phyloP scores from a whole-genome alignment of 768 basidiomycete genomes.

The Russula brevipes region DNA sequence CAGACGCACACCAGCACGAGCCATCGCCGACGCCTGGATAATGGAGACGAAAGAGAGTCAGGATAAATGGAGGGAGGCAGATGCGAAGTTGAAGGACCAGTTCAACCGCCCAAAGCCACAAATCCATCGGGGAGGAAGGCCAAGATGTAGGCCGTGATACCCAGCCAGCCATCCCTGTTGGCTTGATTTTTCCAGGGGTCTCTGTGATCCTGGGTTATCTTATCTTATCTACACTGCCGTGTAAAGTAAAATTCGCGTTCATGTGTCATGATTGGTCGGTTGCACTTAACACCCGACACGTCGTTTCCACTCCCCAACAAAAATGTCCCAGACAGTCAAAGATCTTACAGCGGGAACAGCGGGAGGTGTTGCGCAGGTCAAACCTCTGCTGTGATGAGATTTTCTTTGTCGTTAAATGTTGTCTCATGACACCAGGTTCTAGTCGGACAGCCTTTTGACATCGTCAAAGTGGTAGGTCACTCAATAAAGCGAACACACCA shows the following conservation, averaged over 20 bases:
- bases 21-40: conserved; percentile 67
- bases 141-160: conserved; percentile 25
- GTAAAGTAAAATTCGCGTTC: conserved; percentile 24
- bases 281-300: conserved; percentile 3
- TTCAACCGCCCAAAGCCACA: conserved; percentile 53
- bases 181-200: conserved; percentile 1
- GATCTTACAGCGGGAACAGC: conserved; percentile 86
- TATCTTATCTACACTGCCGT: conserved; percentile 28
- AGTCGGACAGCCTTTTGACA: conserved; percentile 94
- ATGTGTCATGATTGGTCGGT: conserved; percentile 23
- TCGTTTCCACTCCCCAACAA: neutral
- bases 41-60: conserved; percentile 55
- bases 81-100: conserved; percentile 42
- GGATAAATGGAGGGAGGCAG: conserved; percentile 54
- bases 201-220: conserved; percentile 27
- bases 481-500: conserved; percentile 9
- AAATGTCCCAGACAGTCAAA: conserved; percentile 63
- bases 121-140: conserved; percentile 18
- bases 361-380: conserved; percentile 85
- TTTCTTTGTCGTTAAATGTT: conserved; percentile 13
- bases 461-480: conserved; percentile 85
- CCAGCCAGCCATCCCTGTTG: conserved; percentile 13
- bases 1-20: conserved; percentile 47
- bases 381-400: conserved; percentile 4
- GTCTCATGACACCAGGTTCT: conserved; percentile 50